Evolutionary conservation across 306 rosid genomes (phyloP), one percentile per base, ranked within the genome.

Genomic region (Acacia acuminata): DNA sequence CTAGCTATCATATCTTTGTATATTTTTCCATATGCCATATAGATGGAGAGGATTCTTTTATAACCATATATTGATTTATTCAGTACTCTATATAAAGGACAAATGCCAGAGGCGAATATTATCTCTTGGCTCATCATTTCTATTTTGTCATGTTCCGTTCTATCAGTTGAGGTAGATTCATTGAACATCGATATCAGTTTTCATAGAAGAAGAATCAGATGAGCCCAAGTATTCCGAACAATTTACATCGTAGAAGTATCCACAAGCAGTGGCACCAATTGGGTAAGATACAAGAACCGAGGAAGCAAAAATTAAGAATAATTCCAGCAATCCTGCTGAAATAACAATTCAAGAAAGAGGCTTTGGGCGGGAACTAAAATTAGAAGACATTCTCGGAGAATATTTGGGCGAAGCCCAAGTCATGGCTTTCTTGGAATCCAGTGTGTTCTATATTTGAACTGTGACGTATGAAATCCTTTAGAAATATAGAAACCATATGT

Each of bases 241-340:
- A 87, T 84, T 86, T 78, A 96, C 76, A 77, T 90, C 84, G 17
- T 92, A 87, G 79, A 94, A 92, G 70, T 90, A 92, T 24, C 92
- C 91, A 1, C 87, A 88, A 85, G 94, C 86, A 2, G 90, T 81
- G 67, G 92, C 84, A 66, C 97, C 92, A 74, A 92, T 36, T 1
- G 98, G 98, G 67, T 85, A 81, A 14, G 94, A 88, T 7, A 90
- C 86, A 75, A 96, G 89, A 85, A 88, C 81, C 86, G 84, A 88
- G 0, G 94, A 96, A 83, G 97, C 97, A 79, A 89, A 83, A 63
- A 85, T 45, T 56, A 94, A 84, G 87, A 92, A 94, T 81, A 92
- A 40, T 50, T 97, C 95, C 77, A 90, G 78, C 77, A 87, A 92
- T 82, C 92, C 94, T 38, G 90, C 94, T 16, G 89, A 85, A 86